Percentiles rank a stretch among this genome's conserved stretches.
Conservation (phyloP, 306 rosid species). For the Benincasa hispida region DNA sequence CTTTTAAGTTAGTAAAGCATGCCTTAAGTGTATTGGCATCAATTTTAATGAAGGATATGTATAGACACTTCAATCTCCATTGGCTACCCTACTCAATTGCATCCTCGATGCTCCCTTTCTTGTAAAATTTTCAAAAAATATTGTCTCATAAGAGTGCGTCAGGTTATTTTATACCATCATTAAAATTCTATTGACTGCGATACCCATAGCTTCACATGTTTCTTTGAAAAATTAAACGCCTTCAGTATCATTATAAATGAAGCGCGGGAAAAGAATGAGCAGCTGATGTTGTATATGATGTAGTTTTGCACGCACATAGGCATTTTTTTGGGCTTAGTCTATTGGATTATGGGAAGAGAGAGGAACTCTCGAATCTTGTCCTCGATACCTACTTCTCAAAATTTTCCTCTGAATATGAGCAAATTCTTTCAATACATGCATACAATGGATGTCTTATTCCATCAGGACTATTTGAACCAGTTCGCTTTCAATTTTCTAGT, state of each 20-base stretch:
- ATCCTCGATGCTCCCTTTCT: not conserved
- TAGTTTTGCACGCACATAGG: not conserved
- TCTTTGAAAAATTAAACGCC: not conserved
- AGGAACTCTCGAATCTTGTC: not conserved
- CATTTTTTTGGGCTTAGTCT: not conserved
- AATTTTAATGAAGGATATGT: not conserved
- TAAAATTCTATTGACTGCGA: not conserved
- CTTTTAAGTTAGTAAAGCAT: not conserved
- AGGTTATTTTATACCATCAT: not conserved
- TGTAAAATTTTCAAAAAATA: not conserved
- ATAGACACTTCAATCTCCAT: not conserved
- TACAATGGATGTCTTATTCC: not conserved
- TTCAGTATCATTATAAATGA: not conserved
- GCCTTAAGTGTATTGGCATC: not conserved
- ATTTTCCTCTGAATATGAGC: not conserved
- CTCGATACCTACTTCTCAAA: not conserved
- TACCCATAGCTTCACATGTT: not conserved
- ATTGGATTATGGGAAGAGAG: not conserved
- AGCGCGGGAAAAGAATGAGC: not conserved
- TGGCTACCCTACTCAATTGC: not conserved
- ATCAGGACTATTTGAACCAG: not conserved
- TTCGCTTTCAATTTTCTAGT: not conserved
- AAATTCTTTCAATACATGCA: not conserved
- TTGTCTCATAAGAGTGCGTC: not conserved
- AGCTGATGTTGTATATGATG: not conserved